A percentile compares a stretch with the other conserved stretches of the same genome.
Evolutionary conservation across 2,329 filamentous ascomycete genomes (phyloP).

Genomic region (Fusarium nematophilum): DNA sequence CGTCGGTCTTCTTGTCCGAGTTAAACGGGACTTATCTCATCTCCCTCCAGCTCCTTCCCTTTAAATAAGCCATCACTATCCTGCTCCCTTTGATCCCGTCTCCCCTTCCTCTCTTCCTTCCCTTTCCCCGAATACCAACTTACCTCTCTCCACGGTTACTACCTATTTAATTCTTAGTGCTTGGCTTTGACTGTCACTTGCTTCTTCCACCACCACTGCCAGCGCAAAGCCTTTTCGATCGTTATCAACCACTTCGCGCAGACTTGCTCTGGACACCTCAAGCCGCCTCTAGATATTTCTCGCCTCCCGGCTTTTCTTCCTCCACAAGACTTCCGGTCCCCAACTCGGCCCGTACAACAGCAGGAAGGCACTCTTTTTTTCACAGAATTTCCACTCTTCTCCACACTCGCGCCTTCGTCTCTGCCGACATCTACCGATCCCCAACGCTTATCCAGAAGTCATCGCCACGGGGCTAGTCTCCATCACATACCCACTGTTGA

Average conservation of each 20-base stretch:
- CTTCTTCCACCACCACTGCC: not conserved
- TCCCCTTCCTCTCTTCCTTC: conserved; percentile 20
- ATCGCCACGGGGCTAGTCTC: conserved; percentile 30
- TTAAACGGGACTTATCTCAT: conserved; percentile 33
- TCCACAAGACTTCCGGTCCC: not conserved
- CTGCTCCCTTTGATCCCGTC: conserved; percentile 25
- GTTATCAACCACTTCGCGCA: conserved; percentile 11
- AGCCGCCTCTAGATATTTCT: not conserved
- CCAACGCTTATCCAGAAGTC: conserved; percentile 25
- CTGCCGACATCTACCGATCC: conserved; percentile 7
- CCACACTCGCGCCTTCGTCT: conserved; percentile 17
- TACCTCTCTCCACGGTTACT: conserved; percentile 10
- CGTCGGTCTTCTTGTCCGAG: conserved; percentile 19
- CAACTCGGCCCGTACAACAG: conserved; percentile 12
- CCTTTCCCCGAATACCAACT: conserved; percentile 24
- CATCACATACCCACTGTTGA: conserved; percentile 41
- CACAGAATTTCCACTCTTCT: conserved; percentile 3
- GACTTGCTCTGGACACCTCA: not conserved
- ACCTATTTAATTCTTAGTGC: conserved; percentile 1
- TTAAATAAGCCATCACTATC: conserved; percentile 34
- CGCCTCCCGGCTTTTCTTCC: not conserved
- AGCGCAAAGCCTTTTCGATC: conserved; percentile 16
- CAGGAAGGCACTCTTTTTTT: conserved; percentile 2
- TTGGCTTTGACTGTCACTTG: not conserved
- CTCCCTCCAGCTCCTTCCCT: conserved; percentile 32